These are phyloP conservation scores for Ophiostoma angusticollis DNA, from an alignment of 2,329 filamentous ascomycete species.

Conservation along the genomic window DNA sequence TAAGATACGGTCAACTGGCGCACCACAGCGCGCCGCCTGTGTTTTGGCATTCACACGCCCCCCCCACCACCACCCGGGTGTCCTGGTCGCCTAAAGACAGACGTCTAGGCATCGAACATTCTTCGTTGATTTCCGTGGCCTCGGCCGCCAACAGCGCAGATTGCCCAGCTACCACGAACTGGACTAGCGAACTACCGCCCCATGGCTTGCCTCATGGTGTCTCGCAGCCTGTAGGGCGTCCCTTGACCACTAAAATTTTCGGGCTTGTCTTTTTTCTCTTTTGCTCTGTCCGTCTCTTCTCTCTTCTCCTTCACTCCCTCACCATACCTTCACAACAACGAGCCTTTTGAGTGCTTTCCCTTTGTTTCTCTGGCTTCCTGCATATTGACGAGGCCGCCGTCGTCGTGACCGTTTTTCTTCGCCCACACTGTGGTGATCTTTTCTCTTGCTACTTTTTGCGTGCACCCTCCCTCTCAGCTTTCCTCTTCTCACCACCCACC, in stretches of 20 bases:
- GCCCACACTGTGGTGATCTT: no score
- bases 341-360: no score
- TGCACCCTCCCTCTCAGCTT: not conserved
- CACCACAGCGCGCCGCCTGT: conserved; percentile 1
- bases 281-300: not conserved
- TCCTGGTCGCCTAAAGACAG: conserved; percentile 12
- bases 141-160: no score
- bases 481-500: not conserved
- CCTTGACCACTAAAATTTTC: conserved; percentile 8
- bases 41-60: not conserved
- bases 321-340: not conserved
- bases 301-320: conserved; percentile 1
- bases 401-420: not conserved
- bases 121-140: conserved; percentile 11
- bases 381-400: no score
- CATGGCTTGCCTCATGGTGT: no score
- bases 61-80: not conserved
- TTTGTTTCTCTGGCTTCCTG: conserved; percentile 1
- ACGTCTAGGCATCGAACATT: conserved; percentile 9
- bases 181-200: conserved; percentile 1
- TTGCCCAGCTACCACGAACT: conserved; percentile 8
- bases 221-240: no score
- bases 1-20: no score
- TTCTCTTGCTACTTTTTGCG: no score
- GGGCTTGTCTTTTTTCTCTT: conserved; percentile 9